A percentile compares a stretch with the other conserved stretches of the same genome.
phyloP scores from a whole-genome alignment of 2,329 filamentous ascomycete genomes.

The Fusarium pininemorale region DNA sequence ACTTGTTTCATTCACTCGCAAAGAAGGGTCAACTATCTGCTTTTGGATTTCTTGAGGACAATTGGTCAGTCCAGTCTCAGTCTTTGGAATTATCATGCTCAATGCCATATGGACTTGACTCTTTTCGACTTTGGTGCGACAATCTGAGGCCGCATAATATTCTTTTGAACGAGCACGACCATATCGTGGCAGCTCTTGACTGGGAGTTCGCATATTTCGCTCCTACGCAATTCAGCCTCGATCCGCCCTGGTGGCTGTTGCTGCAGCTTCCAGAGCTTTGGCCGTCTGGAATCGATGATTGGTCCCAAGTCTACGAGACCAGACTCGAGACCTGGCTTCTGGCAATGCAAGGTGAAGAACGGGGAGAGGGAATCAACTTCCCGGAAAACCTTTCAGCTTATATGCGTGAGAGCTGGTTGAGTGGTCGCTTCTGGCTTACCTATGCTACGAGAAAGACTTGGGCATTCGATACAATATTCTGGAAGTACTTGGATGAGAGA shows the following conservation, averaged over 20 bases:
- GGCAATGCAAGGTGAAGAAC: neutral
- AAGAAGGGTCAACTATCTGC: conserved; percentile 38
- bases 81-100: neutral
- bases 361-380: neutral
- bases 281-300: neutral
- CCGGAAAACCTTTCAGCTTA: neutral
- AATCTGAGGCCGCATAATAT: conserved; percentile 41
- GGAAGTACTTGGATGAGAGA: neutral
- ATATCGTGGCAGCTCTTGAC: neutral
- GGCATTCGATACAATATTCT: neutral
- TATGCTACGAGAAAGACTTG: neutral
- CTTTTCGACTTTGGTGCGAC: conserved; percentile 45
- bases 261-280: neutral
- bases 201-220: neutral
- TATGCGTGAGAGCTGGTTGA: neutral
- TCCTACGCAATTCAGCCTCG: neutral
- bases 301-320: neutral
- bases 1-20: conserved; percentile 51
- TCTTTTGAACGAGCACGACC: neutral
- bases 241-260: neutral
- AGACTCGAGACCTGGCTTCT: neutral
- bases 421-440: neutral
- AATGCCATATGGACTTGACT: neutral
- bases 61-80: conserved; percentile 43
- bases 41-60: conserved; percentile 44